Base-by-base conservation (phyloP, 2,329 filamentous ascomycete species). In the Corinectria fuckeliana region DNA sequence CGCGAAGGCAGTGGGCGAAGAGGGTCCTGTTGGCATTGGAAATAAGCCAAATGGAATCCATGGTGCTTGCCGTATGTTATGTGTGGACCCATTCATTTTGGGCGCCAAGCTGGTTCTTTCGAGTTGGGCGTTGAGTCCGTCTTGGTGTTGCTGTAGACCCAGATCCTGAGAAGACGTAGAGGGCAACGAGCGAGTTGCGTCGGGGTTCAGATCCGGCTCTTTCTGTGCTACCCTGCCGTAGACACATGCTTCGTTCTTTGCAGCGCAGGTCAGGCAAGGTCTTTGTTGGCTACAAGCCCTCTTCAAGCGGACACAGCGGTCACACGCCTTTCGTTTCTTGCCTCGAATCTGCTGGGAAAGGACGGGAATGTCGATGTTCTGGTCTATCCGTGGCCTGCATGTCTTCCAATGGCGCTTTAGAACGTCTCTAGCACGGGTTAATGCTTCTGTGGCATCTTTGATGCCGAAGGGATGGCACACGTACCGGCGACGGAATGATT, bases 301-400 rank as follows among this genome's bases (percentile, higher is more conserved):
- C 28, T 53, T 53, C 10, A 45, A 7, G 0, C 50, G 39, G 5
- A 39, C 34, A 34, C 50, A 53, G 4, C 50, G 50, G 6, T 53
- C 50, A 20, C 50, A 53, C 13, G 50, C 42, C 20, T 39, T 38
- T 7, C 50, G 23, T 7, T 53, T 53, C 39, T 44, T 53, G 25
- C 50, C 50, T 36, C 28, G 45, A 13, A 36, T 10, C 16, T 39
- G 21, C n/a, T 53, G 38, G 2, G 39, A 53, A 13, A 53, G 50
- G 7, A 42, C 16, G 3, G 50, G 50, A 2, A 53, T 45, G 26
- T 32, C 38, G 4, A 45, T 3, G 7, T 53, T 45, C 14, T 26
- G 28, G 8, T 53, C 50, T 36, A 53, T 34, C 25, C 50, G 23
- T 2, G 26, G 23, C 16, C 20, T 34, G 28, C 50, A 53, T 3